Conservation (phyloP, 371 early-diverging fungal species). For the Lichtheimia ornata region DNA sequence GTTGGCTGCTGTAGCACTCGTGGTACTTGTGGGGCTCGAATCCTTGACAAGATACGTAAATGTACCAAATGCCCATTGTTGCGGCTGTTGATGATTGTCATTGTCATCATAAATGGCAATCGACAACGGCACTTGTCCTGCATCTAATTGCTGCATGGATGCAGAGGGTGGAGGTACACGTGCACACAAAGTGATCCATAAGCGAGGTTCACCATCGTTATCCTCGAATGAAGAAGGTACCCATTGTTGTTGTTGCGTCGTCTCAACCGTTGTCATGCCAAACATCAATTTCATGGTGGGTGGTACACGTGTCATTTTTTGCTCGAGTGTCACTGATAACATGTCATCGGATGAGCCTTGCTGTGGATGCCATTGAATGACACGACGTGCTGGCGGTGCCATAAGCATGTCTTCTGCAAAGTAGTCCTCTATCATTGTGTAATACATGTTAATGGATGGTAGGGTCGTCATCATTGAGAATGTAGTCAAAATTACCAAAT, state of each 20-base stretch:
- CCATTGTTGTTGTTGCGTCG: slow-evolving; percentile 13
- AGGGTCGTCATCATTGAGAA: too few species aligned
- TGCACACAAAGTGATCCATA: slow-evolving; percentile 17
- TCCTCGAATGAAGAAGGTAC: neutral
- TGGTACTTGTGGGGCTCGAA: neutral
- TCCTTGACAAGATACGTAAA: slow-evolving; percentile 15
- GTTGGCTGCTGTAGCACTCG: neutral
- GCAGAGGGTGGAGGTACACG: slow-evolving; percentile 11
- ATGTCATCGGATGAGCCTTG: slow-evolving; percentile 3
- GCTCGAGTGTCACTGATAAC: slow-evolving; percentile 8
- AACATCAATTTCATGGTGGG: slow-evolving; percentile 14
- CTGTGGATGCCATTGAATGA: slow-evolving; percentile 17
- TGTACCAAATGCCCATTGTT: slow-evolving; percentile 18
- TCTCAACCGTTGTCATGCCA: slow-evolving; percentile 17
- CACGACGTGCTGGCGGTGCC: neutral
- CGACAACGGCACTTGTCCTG: slow-evolving; percentile 13
- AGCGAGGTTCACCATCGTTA: neutral
- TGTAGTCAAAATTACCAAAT: too few species aligned
- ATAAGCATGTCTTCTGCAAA: slow-evolving; percentile 1
- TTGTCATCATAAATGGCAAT: slow-evolving; percentile 3
- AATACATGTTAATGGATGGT: too few species aligned
- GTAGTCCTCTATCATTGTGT: neutral
- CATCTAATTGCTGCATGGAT: slow-evolving; percentile 2
- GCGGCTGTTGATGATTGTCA: neutral
- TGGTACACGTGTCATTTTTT: neutral